Conservation (phyloP, 176 grass and related monocot genomes). For the Phoenix dactylifera region DNA sequence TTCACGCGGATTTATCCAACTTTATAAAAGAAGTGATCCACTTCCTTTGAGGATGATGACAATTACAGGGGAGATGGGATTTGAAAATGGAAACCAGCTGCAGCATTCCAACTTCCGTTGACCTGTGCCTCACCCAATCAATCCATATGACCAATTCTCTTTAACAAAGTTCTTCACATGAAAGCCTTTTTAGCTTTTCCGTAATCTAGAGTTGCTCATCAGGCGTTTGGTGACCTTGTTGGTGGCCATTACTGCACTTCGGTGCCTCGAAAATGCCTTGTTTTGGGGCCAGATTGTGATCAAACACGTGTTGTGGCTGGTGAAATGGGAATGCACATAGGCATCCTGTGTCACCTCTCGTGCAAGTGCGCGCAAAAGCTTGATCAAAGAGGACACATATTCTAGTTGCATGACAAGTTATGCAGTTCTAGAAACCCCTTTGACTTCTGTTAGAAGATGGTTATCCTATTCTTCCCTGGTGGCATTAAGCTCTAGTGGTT, state of each 20-base stretch:
- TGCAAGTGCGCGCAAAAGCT: too few relatives aligned
- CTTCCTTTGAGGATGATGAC: conserved; percentile 30
- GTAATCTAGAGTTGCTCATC: background rate
- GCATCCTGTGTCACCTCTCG: background rate
- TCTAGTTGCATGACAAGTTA: conserved; percentile 23
- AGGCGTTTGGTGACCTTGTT: background rate
- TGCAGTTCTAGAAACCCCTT: conserved; percentile 3
- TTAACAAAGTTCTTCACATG: background rate
- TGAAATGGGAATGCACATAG: background rate
- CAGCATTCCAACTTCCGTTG: conserved; percentile 13
- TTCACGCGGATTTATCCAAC: too few relatives aligned
- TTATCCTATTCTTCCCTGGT: background rate
- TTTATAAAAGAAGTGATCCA: conserved; percentile 25
- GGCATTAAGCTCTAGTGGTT: background rate
- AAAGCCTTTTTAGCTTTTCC: background rate
- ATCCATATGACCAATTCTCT: background rate
- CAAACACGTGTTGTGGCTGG: background rate
- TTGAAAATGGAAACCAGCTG: conserved; percentile 28
- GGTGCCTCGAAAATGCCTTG: too few relatives aligned
- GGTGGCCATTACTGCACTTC: background rate
- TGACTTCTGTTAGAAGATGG: background rate
- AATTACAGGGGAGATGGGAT: conserved; percentile 17
- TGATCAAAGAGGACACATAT: background rate
- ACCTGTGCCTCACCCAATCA: background rate
- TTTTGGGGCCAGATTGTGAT: background rate